Evolutionary conservation across 2,329 filamentous ascomycete species (phyloP).

Genomic region (Epichloe sylvatica): DNA sequence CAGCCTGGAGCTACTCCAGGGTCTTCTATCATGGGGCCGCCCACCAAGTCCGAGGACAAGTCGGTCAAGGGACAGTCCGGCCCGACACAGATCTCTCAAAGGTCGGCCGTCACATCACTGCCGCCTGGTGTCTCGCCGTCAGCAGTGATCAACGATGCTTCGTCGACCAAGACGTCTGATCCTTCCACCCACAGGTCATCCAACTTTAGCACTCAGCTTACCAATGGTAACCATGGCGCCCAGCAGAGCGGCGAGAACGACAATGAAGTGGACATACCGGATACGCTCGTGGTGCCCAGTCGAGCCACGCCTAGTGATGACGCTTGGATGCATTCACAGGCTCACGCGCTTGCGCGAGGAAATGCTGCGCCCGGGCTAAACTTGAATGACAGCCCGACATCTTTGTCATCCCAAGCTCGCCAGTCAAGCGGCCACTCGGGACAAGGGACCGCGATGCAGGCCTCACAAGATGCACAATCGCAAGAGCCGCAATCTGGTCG

Average conservation of each 20-base stretch:
- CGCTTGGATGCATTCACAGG: conserved; percentile 45
- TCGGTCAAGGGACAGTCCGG: conserved; percentile 26
- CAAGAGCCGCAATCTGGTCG: conserved; percentile 8
- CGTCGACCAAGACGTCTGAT: conserved; percentile 80
- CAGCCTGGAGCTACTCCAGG: conserved; percentile 30
- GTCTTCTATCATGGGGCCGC: conserved; percentile 34
- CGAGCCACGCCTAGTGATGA: conserved; percentile 38
- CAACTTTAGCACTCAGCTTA: conserved; percentile 56
- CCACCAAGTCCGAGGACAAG: conserved; percentile 24
- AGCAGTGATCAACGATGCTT: conserved; percentile 65
- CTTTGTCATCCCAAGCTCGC: conserved; percentile 21
- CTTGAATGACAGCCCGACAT: conserved; percentile 23
- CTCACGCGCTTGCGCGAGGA: conserved; percentile 33
- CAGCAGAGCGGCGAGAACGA: conserved; percentile 21
- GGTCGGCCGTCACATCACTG: conserved; percentile 44
- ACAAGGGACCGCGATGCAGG: conserved; percentile 13
- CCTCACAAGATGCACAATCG: conserved; percentile 20
- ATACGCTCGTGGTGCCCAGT: conserved; percentile 36
- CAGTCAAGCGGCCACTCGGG: conserved; percentile 19
- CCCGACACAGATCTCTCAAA: conserved; percentile 49
- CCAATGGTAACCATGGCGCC: conserved; percentile 47
- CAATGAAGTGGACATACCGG: conserved; percentile 32
- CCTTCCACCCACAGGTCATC: conserved; percentile 50
- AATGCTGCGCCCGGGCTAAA: conserved; percentile 15
- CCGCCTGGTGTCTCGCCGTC: conserved; percentile 45